A percentile compares a stretch with the other conserved stretches of the same genome.
Evolutionary conservation across 306 rosid species (phyloP).

Genomic region (Quercus glauca): DNA sequence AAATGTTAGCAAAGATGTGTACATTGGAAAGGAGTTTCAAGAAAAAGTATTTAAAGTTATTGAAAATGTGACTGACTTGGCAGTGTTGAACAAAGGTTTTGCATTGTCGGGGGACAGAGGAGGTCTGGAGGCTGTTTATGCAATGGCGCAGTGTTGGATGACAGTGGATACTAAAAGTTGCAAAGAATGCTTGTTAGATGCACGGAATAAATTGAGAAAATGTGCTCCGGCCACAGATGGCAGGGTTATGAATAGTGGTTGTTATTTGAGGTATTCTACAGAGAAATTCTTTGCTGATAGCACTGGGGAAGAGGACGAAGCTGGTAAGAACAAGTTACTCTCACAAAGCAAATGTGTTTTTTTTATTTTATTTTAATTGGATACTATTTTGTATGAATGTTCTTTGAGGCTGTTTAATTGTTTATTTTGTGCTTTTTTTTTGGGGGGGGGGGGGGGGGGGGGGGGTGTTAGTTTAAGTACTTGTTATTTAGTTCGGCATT

Average conservation of each 20-base stretch:
- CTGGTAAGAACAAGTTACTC: not conserved
- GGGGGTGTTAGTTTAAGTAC: no score
- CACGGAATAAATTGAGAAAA: slow-evolving; percentile 7
- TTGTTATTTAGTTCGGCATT: no score
- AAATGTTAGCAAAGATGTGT: not conserved
- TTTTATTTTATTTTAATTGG: no score
- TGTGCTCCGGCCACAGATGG: slow-evolving; percentile 48
- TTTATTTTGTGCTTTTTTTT: no score
- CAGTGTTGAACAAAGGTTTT: slow-evolving; percentile 25
- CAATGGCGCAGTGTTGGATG: slow-evolving; percentile 67
- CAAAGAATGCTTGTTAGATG: slow-evolving; percentile 28
- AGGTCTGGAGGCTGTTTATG: slow-evolving; percentile 39
- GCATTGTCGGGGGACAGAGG: slow-evolving; percentile 26
- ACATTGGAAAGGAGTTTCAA: slow-evolving; percentile 1
- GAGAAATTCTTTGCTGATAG: slow-evolving; percentile 32
- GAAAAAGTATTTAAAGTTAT: slow-evolving; percentile 19
- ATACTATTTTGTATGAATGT: no score
- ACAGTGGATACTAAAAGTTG: slow-evolving; percentile 22
- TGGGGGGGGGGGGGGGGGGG: no score
- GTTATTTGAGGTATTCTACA: slow-evolving; percentile 51
- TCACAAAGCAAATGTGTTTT: no score
- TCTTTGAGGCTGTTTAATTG: no score
- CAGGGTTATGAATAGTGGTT: slow-evolving; percentile 44
- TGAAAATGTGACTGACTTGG: slow-evolving; percentile 21
- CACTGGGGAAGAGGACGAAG: not conserved